Percentiles rank a stretch among this genome's conserved stretches.
Evolutionary conservation across 192 early-diverging fungal genomes (phyloP).

Genomic region (Coemansia sp.): DNA sequence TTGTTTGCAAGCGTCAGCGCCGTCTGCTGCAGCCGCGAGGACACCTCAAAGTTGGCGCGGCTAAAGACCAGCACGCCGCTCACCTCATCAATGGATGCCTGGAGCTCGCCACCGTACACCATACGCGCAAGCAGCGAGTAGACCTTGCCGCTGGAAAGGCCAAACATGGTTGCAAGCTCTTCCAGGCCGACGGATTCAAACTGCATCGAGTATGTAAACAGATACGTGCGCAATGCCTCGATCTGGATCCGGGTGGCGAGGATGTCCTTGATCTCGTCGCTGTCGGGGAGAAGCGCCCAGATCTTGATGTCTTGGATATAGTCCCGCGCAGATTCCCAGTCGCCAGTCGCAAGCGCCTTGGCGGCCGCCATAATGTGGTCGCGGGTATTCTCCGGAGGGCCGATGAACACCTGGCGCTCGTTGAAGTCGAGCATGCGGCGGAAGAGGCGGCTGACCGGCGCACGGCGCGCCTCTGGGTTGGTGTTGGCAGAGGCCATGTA

Average conservation of each 20-base stretch:
- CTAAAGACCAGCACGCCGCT: slow-evolving; percentile 79
- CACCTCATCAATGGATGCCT: slow-evolving; percentile 87
- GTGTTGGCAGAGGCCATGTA: slow-evolving; percentile 79
- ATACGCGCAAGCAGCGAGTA: slow-evolving; percentile 85
- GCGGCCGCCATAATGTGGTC: slow-evolving; percentile 99
- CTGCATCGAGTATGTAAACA: slow-evolving; percentile 90
- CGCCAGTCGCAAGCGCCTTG: slow-evolving; percentile 86
- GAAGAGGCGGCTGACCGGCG: slow-evolving; percentile 89
- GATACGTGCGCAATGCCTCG: slow-evolving; percentile 93
- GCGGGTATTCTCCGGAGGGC: slow-evolving; percentile 97
- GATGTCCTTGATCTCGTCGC: slow-evolving; percentile 89
- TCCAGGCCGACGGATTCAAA: slow-evolving; percentile 87
- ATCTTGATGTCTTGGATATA: slow-evolving; percentile 91
- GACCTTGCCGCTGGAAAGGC: slow-evolving; percentile 66
- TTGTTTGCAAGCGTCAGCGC: slow-evolving; percentile 88
- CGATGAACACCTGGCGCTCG: slow-evolving; percentile 94
- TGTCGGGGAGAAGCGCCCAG: slow-evolving; percentile 86
- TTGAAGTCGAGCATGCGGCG: slow-evolving; percentile 92
- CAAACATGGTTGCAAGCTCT: slow-evolving; percentile 88
- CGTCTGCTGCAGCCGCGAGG: slow-evolving; percentile 80
- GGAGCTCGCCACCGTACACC: slow-evolving; percentile 92
- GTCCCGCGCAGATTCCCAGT: slow-evolving; percentile 90
- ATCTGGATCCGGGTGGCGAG: slow-evolving; percentile 90
- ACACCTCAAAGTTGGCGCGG: slow-evolving; percentile 67
- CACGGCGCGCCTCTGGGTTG: slow-evolving; percentile 63